A percentile compares a stretch with the other conserved stretches of the same genome.
Conservation (phyloP, 2,329 filamentous ascomycete genomes). For the Nigrospora oryzae region DNA sequence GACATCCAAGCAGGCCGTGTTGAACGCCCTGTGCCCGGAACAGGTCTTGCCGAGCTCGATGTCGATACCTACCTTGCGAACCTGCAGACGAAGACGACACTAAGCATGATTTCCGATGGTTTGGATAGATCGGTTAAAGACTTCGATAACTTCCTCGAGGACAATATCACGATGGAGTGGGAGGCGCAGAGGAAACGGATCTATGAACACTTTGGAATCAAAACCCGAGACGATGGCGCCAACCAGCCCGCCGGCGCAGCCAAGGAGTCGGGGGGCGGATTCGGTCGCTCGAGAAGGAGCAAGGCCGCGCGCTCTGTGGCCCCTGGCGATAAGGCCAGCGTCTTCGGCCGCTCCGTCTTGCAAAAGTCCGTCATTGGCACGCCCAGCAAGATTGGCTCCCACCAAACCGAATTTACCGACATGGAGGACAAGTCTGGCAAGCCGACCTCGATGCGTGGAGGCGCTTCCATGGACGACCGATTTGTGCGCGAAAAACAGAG, state of each 20-base stretch:
- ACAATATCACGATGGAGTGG: conserved; percentile 93
- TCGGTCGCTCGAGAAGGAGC: conserved; percentile 50
- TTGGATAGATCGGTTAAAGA: conserved; percentile 81
- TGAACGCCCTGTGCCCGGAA: conserved; percentile 26
- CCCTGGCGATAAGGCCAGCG: conserved; percentile 37
- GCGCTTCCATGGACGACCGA: conserved; percentile 59
- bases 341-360: conserved; percentile 58
- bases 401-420: conserved; percentile 61
- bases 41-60: conserved; percentile 49
- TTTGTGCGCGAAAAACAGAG: conserved; percentile 77
- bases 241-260: conserved; percentile 24
- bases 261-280: conserved; percentile 44
- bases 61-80: conserved; percentile 75
- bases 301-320: conserved; percentile 22
- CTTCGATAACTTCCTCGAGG: conserved; percentile 89
- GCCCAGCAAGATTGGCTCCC: conserved; percentile 58
- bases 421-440: conserved; percentile 49
- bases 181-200: conserved; percentile 87
- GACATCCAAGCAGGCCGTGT: conserved; percentile 44
- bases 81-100: conserved; percentile 80
- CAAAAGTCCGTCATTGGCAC: conserved; percentile 83
- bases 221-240: conserved; percentile 41
- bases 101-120: conserved; percentile 88
- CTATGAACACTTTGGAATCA: conserved; percentile 93
- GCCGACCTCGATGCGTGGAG: conserved; percentile 33